Conservation (phyloP, 129 eudicot species). For the Ambrosia artemisiifolia region DNA sequence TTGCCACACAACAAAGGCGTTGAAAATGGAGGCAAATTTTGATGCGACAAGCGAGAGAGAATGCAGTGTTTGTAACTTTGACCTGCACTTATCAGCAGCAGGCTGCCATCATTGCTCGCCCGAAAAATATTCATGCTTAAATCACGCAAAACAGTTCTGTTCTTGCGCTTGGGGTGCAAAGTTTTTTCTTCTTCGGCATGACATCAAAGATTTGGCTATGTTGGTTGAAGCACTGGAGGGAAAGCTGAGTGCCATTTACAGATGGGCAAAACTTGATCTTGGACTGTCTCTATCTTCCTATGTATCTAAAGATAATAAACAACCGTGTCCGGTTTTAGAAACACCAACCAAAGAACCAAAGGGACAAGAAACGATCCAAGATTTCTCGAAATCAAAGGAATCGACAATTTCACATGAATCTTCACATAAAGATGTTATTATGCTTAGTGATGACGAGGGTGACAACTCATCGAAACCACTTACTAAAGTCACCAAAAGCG, state of each 20-base stretch:
- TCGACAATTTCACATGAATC: slow-evolving; percentile 22
- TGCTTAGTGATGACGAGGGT: slow-evolving; percentile 86
- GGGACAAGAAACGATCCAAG: slow-evolving; percentile 28
- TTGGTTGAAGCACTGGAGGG: slow-evolving; percentile 98
- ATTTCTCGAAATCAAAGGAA: slow-evolving; percentile 26
- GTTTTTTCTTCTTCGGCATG: slow-evolving; percentile 87
- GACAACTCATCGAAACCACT: slow-evolving; percentile 33
- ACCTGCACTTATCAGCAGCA: slow-evolving; percentile 90
- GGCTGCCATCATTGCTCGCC: slow-evolving; percentile 96
- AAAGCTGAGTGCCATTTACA: slow-evolving; percentile 83
- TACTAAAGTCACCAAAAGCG: slow-evolving; percentile 29
- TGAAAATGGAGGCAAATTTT: slow-evolving; percentile 87
- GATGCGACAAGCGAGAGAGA: slow-evolving; percentile 91
- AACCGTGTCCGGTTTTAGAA: slow-evolving; percentile 34
- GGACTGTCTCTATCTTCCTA: slow-evolving; percentile 76
- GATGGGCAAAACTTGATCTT: slow-evolving; percentile 96
- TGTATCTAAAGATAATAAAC: slow-evolving; percentile 56
- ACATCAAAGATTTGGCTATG: slow-evolving; percentile 68
- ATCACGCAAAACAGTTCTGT: slow-evolving; percentile 90
- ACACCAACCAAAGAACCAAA: slow-evolving; percentile 30
- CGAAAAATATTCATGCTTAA: slow-evolving; percentile 85
- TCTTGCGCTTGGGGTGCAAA: slow-evolving; percentile 81
- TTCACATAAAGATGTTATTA: slow-evolving; percentile 39
- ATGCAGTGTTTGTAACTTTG: slow-evolving; percentile 83
- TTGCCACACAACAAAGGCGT: slow-evolving; percentile 65